Conservation (phyloP, 2,329 filamentous ascomycete species). For the Teratosphaeria pseudoeucalypti region DNA sequence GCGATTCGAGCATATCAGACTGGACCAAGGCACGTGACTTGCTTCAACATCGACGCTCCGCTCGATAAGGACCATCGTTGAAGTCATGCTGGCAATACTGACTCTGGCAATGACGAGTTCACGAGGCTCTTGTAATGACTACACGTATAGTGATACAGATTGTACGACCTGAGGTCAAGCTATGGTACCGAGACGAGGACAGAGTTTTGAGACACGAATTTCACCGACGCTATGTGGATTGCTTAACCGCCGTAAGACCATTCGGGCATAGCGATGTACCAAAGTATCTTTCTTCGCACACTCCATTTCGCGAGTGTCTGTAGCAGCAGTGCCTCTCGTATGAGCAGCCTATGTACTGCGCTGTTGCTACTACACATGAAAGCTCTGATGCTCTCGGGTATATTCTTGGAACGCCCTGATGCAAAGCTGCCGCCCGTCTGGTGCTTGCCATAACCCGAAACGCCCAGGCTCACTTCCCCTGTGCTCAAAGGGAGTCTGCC, state of each 20-base stretch:
- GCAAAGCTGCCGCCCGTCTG: neutral
- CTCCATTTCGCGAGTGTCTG: neutral
- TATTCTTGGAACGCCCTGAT: neutral
- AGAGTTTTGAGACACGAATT: neutral
- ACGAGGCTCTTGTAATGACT: neutral
- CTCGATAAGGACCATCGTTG: neutral
- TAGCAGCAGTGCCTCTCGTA: neutral
- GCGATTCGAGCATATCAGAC: neutral
- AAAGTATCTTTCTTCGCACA: neutral
- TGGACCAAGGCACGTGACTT: neutral
- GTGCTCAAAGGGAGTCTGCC: neutral
- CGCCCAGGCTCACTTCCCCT: neutral
- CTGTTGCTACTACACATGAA: neutral
- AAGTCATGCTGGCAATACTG: neutral
- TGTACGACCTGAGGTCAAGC: neutral
- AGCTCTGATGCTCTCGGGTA: neutral
- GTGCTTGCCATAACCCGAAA: neutral
- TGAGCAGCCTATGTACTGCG: neutral
- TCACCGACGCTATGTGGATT: neutral
- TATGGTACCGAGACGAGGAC: neutral
- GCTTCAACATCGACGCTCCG: neutral
- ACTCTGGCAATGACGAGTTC: neutral
- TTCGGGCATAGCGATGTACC: neutral
- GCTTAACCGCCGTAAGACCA: neutral
- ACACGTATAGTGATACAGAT: neutral